These are phyloP conservation scores for Syzygium jambos DNA, from an alignment of 345 rosid genomes.

Conservation along the genomic window DNA sequence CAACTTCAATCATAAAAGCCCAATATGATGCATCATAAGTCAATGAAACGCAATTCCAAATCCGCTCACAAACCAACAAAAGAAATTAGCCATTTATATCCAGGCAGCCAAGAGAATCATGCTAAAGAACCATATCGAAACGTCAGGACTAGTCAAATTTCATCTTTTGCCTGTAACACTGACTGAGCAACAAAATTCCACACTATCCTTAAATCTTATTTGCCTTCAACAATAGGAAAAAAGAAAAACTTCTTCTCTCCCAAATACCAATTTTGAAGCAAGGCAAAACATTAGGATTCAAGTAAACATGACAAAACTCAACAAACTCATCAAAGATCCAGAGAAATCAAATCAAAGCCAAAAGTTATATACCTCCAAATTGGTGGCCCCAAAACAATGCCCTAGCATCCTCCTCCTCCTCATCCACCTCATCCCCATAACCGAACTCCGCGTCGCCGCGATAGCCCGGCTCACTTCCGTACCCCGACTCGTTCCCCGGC, in stretches of 20 bases:
- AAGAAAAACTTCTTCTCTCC: background rate
- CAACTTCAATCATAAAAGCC: background rate
- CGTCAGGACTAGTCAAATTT: background rate
- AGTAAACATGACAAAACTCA: background rate
- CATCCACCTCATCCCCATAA: conserved; percentile 86
- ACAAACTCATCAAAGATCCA: background rate
- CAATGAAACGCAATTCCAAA: background rate
- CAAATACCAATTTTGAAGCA: background rate
- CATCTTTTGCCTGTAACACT: background rate
- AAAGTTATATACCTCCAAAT: conserved; percentile 39
- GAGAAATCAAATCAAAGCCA: background rate
- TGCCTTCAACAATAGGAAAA: background rate
- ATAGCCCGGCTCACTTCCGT: conserved; percentile 95
- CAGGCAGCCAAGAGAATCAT: background rate
- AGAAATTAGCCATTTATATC: background rate
- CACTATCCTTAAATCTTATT: background rate
- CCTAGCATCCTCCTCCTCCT: conserved; percentile 83
- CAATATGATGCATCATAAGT: background rate
- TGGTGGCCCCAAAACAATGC: conserved; percentile 74
- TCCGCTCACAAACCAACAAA: background rate
- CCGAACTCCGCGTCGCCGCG: conserved; percentile 97
- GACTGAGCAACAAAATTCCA: background rate
- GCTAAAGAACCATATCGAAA: background rate
- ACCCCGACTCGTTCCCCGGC: conserved; percentile 78
- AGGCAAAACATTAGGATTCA: background rate